Percentiles rank a stretch among this genome's conserved stretches.
Conservation (phyloP, 1,139 yeast genomes). For the Lodderomyces parapsilosis region DNA sequence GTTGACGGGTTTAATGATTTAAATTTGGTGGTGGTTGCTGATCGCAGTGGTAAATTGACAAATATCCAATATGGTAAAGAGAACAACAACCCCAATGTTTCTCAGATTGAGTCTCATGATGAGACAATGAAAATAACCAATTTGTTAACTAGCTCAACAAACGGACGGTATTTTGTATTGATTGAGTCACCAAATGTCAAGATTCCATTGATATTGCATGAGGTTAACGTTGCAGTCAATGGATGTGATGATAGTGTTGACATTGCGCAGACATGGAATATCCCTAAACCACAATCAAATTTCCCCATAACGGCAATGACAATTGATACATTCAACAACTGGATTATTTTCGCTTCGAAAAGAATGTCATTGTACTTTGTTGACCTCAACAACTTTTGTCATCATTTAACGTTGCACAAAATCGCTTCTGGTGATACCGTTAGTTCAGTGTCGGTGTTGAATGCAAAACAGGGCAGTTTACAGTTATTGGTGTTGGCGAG, state of each 20-base stretch:
- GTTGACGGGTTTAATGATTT: slow-evolving; percentile 44
- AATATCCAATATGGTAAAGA: slow-evolving; percentile 37
- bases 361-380: slow-evolving; percentile 65
- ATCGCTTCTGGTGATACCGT: slow-evolving; percentile 74
- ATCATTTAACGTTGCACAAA: slow-evolving; percentile 43
- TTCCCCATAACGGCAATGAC: slow-evolving; percentile 62
- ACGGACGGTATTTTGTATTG: slow-evolving; percentile 34
- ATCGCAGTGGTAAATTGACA: slow-evolving; percentile 54
- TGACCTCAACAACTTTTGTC: slow-evolving; percentile 27
- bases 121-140: slow-evolving; percentile 48
- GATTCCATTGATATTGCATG: slow-evolving; percentile 52
- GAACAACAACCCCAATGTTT: slow-evolving; percentile 14
- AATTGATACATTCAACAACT: slow-evolving; percentile 34
- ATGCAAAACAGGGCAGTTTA: slow-evolving; percentile 16
- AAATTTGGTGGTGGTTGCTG: slow-evolving; percentile 46
- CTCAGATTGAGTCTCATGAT: slow-evolving; percentile 24
- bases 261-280: slow-evolving; percentile 11
- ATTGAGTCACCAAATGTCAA: slow-evolving; percentile 70
- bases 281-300: slow-evolving; percentile 40
- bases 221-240: slow-evolving; percentile 29
- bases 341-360: slow-evolving; percentile 68
- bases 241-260: not conserved
- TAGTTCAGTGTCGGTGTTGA: slow-evolving; percentile 50
- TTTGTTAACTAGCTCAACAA: slow-evolving; percentile 32
- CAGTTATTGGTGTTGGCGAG: slow-evolving; percentile 51